Conservation (phyloP, 768 basidiomycete genomes). For the Tephrocybe sp. region DNA sequence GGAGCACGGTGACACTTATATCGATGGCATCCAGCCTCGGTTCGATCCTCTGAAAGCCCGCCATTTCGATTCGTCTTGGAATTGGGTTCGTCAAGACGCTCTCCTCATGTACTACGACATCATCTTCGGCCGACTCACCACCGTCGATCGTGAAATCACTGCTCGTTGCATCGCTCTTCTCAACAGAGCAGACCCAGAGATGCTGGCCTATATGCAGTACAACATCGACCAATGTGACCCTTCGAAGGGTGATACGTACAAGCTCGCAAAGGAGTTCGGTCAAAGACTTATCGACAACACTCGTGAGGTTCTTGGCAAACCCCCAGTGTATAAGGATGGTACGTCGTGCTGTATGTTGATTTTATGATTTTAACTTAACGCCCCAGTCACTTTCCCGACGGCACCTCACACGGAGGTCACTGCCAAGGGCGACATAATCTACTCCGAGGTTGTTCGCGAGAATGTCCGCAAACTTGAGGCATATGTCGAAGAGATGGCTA, state of each 20-base stretch:
- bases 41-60: conserved; percentile 97
- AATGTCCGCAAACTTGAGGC: conserved; percentile 97
- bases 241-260: conserved; percentile 85
- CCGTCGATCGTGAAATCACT: conserved; percentile 94
- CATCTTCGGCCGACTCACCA: conserved; percentile 91
- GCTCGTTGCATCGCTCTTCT: conserved; percentile 97
- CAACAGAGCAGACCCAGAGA: conserved; percentile 93
- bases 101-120: conserved; percentile 98
- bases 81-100: conserved; percentile 98
- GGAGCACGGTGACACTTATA: conserved; percentile 93
- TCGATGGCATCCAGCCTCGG: conserved; percentile 92
- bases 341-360: conserved; percentile 27
- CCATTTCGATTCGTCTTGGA: conserved; percentile 99
- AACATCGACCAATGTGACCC: conserved; percentile 84
- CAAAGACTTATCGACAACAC: conserved; percentile 95
- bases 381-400: conserved; percentile 92
- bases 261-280: conserved; percentile 95
- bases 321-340: conserved; percentile 98
- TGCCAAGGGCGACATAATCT: conserved; percentile 91
- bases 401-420: conserved; percentile 95
- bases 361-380: background rate
- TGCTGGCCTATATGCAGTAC: conserved; percentile 95
- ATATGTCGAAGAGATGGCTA: conserved; percentile 98
- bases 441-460: conserved; percentile 93
- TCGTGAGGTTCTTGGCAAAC: conserved; percentile 73